Base-by-base conservation (phyloP, 2,329 filamentous ascomycete species). In the Biscogniauxia marginata region DNA sequence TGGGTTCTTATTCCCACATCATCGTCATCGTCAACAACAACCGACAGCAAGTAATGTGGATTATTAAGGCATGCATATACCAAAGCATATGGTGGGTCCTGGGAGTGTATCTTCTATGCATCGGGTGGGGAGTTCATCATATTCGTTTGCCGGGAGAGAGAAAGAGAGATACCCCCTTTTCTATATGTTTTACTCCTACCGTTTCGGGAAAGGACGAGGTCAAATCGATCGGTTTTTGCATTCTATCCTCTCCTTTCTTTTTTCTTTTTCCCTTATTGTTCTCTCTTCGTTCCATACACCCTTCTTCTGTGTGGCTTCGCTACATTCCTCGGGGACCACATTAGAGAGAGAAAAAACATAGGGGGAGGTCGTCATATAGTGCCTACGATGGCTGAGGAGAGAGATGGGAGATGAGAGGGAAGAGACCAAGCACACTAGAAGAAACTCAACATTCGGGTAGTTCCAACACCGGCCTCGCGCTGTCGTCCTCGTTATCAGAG, bases 61-160 rank as follows among this genome's bases (percentile, higher is more conserved):
- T 39, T 39, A 39, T 8, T 39, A 39, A 39, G 30, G 30, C 30
- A 39, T 39, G 30, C 30, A 39, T n/a, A 39, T 9, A 25, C 30
- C 30, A 19, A 25, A 21, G 24, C 34, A 43, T 48, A 54, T 23
- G 34, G 46, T 56, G 54, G 24, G 34, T 46, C 47, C 46, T 49
- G 18, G 24, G 44, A 54, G 34, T n/a, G n/a, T n/a, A n/a, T n/a
- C n/a, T n/a, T 30, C 50, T 59, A 39, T 63, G 61, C 61, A 63
- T 63, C 50, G 59, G 55, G 11, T 58, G 55, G 54, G 59, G 61
- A 61, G 59, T 61, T 63, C 44, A 46, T 61, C 51, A 60, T 53
- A 55, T 30, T 24, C 56, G 58, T 58, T 48, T 46, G 50, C 53
- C 13, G n/a, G 30, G n/a, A 16, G 30, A 39, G 30, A 39, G 30